Percentiles rank a stretch among this genome's conserved stretches.
phyloP scores from a whole-genome alignment of 176 grass and related monocot genomes.

The Ensete ventricosum region DNA sequence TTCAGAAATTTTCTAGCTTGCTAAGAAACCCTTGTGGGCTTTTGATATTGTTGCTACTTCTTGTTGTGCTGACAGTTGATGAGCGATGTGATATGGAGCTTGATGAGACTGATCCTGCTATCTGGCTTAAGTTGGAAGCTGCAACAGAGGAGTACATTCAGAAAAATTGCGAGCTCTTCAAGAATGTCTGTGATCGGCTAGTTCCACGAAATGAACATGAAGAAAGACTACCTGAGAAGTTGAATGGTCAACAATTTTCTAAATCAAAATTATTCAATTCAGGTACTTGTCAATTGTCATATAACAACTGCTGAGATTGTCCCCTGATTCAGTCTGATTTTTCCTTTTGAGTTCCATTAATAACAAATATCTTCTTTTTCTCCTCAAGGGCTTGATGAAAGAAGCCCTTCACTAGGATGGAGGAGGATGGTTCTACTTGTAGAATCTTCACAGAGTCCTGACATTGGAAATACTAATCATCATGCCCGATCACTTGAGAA shows the following conservation, averaged over 20 bases:
- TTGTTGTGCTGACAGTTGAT: slow-evolving; percentile 59
- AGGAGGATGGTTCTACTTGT: slow-evolving; percentile 88
- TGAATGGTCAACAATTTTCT: slow-evolving; percentile 59
- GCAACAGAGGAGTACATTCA: slow-evolving; percentile 94
- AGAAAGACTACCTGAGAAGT: slow-evolving; percentile 48
- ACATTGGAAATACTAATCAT: slow-evolving; percentile 60
- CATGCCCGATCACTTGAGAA: slow-evolving; percentile 74
- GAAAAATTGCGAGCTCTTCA: slow-evolving; percentile 62
- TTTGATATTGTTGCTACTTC: slow-evolving; percentile 1
- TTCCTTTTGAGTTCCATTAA: background rate
- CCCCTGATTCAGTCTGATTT: too few relatives aligned
- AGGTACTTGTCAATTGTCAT: slow-evolving; percentile 30
- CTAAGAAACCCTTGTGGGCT: slow-evolving; percentile 11
- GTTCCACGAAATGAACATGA: slow-evolving; percentile 56
- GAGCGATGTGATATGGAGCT: slow-evolving; percentile 96
- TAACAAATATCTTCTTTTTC: slow-evolving; percentile 6
- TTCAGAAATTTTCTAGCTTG: background rate
- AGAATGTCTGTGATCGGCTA: slow-evolving; percentile 72
- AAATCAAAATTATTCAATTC: slow-evolving; percentile 48
- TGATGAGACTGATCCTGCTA: slow-evolving; percentile 86
- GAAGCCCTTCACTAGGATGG: slow-evolving; percentile 85
- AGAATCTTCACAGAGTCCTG: slow-evolving; percentile 64
- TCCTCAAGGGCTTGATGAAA: slow-evolving; percentile 25
- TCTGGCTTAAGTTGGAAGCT: slow-evolving; percentile 91
- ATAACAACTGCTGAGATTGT: background rate